Evolutionary conservation across 345 rosid genomes (phyloP).

Genomic region (Lepidium didymum): DNA sequence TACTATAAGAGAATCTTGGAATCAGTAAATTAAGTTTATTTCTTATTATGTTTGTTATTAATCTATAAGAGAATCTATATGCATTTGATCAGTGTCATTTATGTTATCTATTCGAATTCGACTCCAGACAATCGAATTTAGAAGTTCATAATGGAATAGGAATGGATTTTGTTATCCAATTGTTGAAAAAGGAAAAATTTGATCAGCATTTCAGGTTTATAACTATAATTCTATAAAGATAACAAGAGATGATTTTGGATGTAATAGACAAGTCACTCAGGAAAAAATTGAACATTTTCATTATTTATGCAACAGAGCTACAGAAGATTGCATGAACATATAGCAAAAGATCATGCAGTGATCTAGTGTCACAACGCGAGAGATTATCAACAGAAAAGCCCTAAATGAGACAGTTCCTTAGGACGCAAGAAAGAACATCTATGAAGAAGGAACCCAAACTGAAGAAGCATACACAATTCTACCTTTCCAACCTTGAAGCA

Average conservation of each 20-base stretch:
- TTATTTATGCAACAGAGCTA: conserved; percentile 18
- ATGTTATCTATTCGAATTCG: too few relatives aligned
- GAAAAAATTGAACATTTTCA: not conserved
- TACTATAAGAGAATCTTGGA: not conserved
- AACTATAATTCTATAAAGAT: too few relatives aligned
- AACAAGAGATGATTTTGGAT: too few relatives aligned
- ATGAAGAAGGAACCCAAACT: conserved; percentile 46
- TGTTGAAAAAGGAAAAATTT: too few relatives aligned
- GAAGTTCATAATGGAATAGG: too few relatives aligned
- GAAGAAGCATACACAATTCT: conserved; percentile 58
- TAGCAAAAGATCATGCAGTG: not conserved
- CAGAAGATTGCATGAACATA: conserved; percentile 10
- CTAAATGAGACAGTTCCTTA: not conserved
- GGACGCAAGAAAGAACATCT: conserved; percentile 8
- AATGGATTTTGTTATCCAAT: too few relatives aligned
- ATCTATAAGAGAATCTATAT: too few relatives aligned
- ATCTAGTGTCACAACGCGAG: too few relatives aligned
- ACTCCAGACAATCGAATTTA: too few relatives aligned
- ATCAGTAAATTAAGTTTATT: not conserved
- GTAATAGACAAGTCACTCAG: not conserved
- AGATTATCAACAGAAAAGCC: conserved; percentile 5
- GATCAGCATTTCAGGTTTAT: too few relatives aligned
- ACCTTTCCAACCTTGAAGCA: conserved; percentile 88
- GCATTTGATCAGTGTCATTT: too few relatives aligned
- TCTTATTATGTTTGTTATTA: not conserved